These are phyloP conservation scores for Fraxinus anomala DNA, from an alignment of 257 asterid genomes.

Conservation along the genomic window DNA sequence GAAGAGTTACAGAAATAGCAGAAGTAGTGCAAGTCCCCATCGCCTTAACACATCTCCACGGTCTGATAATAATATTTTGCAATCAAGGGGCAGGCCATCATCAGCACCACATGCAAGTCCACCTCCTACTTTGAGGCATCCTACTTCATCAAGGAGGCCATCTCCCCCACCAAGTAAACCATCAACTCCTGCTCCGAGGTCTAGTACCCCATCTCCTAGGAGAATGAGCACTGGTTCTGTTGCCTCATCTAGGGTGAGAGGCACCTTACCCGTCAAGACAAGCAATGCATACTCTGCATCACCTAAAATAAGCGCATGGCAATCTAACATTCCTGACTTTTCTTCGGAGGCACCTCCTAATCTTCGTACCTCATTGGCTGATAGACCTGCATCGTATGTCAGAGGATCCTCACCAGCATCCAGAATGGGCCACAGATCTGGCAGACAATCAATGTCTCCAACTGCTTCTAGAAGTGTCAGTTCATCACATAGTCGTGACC, in stretches of 20 bases:
- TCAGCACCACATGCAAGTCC: slow-evolving; percentile 75
- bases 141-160: slow-evolving; percentile 64
- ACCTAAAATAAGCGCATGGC: slow-evolving; percentile 84
- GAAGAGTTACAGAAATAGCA: slow-evolving; percentile 61
- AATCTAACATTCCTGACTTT: slow-evolving; percentile 81
- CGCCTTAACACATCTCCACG: slow-evolving; percentile 85
- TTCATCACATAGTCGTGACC: slow-evolving; percentile 75
- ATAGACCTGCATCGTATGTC: slow-evolving; percentile 88
- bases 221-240: slow-evolving; percentile 80
- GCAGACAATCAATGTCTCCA: slow-evolving; percentile 94
- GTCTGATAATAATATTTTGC: slow-evolving; percentile 51
- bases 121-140: slow-evolving; percentile 53
- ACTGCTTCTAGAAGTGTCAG: slow-evolving; percentile 79
- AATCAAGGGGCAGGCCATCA: slow-evolving; percentile 69
- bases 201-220: slow-evolving; percentile 68
- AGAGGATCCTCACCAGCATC: slow-evolving; percentile 98
- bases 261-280: slow-evolving; percentile 77
- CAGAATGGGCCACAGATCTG: slow-evolving; percentile 68
- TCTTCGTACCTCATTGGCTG: slow-evolving; percentile 93
- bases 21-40: slow-evolving; percentile 88
- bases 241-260: slow-evolving; percentile 62
- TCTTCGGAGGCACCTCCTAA: slow-evolving; percentile 91
- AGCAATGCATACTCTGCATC: slow-evolving; percentile 77
- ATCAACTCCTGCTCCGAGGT: slow-evolving; percentile 56
- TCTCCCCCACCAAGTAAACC: slow-evolving; percentile 78